These are phyloP conservation scores for Quercus lobata DNA, from an alignment of 331 rosid species.

Conservation along the genomic window DNA sequence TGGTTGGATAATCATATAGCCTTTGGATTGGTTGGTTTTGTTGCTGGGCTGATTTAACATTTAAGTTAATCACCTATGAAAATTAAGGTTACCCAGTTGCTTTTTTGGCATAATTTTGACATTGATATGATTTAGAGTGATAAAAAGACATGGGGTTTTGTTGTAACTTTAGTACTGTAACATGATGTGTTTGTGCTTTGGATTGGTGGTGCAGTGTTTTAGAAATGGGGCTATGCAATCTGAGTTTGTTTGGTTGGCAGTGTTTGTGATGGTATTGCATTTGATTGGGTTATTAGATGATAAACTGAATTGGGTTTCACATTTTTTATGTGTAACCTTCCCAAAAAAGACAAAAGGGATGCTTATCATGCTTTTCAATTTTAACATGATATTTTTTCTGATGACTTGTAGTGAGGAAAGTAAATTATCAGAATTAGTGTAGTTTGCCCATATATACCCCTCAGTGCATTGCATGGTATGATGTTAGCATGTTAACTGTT, in stretches of 20 bases:
- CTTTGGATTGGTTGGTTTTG: slow-evolving; percentile 17
- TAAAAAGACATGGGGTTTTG: neutral
- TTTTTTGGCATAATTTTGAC: neutral
- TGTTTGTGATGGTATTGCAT: neutral
- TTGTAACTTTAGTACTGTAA: neutral
- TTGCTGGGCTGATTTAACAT: neutral
- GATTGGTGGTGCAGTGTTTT: neutral
- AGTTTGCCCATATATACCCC: neutral
- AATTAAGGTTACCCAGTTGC: neutral
- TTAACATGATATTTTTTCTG: neutral
- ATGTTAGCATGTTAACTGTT: neutral
- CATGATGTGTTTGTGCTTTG: neutral
- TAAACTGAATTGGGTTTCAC: slow-evolving; percentile 1
- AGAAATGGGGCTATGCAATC: neutral
- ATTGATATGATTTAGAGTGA: neutral
- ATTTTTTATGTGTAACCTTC: neutral
- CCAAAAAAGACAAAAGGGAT: neutral
- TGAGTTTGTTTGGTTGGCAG: neutral
- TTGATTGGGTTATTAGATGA: neutral
- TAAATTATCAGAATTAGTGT: neutral
- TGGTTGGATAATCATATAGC: neutral
- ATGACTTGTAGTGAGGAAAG: neutral
- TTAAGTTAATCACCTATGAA: slow-evolving; percentile 10
- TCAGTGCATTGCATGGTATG: neutral
- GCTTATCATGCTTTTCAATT: neutral